Conservation (phyloP, 768 basidiomycete species). For the Tulasnella sp. region DNA sequence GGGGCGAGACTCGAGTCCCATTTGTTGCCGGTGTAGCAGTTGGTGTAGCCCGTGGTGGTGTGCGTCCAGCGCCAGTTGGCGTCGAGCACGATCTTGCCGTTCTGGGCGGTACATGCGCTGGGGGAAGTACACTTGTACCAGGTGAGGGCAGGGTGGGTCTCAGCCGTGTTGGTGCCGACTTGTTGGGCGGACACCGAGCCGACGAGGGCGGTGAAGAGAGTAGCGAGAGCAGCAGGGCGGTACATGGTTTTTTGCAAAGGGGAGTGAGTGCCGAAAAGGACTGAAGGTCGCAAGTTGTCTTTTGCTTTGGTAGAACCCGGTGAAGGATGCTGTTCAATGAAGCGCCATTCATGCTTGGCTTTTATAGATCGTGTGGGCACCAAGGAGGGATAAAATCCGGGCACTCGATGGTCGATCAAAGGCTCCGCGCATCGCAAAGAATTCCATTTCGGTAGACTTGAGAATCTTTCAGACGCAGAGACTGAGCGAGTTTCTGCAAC, state of each 20-base stretch:
- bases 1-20: constrained; percentile 55
- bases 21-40: constrained; percentile 54
- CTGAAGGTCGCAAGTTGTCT: neutral
- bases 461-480: neutral
- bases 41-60: constrained; percentile 38
- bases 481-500: neutral
- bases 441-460: neutral
- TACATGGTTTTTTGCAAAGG: neutral
- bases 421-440: neutral
- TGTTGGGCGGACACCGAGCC: constrained; percentile 41
- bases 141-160: constrained; percentile 49
- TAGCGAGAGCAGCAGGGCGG: constrained; percentile 17
- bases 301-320: constrained; percentile 2
- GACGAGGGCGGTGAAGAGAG: constrained; percentile 20
- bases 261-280: constrained; percentile 9
- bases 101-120: constrained; percentile 34
- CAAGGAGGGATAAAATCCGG: neutral
- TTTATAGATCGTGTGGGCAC: neutral
- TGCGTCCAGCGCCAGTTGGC: constrained; percentile 38
- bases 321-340: neutral
- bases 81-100: constrained; percentile 26
- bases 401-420: neutral
- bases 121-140: constrained; percentile 47
- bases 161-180: constrained; percentile 48
- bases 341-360: neutral